phyloP scores from a whole-genome alignment of 371 early-diverging fungal species.

The Mucor irregularis region DNA sequence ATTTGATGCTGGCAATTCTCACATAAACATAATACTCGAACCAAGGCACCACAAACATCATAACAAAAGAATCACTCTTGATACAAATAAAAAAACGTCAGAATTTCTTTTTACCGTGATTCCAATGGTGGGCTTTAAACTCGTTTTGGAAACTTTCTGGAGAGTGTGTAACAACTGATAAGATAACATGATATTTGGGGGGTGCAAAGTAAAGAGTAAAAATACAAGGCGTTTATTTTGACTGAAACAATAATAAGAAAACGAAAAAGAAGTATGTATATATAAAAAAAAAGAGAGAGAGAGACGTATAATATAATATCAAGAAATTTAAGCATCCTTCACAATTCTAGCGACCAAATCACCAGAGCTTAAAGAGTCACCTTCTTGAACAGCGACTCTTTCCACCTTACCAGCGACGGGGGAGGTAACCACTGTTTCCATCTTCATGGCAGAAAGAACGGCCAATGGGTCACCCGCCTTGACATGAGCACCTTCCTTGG shows the following conservation, averaged over 20 bases:
- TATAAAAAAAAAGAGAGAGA: neutral
- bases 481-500: conserved; percentile 75
- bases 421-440: conserved; percentile 93
- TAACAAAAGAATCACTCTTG: no score
- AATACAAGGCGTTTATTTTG: neutral
- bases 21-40: no score
- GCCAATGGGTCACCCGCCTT: conserved; percentile 90
- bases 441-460: conserved; percentile 95
- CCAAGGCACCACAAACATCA: no score
- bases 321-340: conserved; percentile 16
- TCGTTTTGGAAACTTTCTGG: no score
- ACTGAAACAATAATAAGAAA: neutral
- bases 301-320: no score
- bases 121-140: no score
- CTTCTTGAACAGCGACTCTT: conserved; percentile 66
- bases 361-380: conserved; percentile 80
- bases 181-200: neutral
- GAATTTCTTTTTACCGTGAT: no score
- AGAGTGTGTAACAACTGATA: neutral
- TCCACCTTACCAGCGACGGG: conserved; percentile 80
- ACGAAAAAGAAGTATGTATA: neutral
- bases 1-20: no score
- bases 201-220: neutral
- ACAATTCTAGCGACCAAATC: conserved; percentile 76
- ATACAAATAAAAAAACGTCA: no score